Conservation (phyloP, 495 filamentous ascomycete genomes). For the Trichoderma reesei region DNA sequence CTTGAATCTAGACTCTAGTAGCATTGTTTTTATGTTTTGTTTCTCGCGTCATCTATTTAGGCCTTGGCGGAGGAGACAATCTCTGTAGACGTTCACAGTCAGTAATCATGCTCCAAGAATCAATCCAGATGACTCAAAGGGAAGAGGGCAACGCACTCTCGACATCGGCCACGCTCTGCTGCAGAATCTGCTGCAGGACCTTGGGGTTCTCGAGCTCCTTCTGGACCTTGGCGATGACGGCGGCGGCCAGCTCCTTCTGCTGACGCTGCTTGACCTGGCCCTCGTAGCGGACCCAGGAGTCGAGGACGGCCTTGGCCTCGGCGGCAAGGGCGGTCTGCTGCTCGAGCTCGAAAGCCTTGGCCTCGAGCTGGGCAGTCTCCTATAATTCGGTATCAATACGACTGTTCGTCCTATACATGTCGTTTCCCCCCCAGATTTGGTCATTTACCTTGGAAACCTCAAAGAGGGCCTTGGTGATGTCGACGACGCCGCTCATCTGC, state of each 20-base stretch:
- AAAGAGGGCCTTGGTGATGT: conserved; percentile 93
- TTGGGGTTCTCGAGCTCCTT: conserved; percentile 97
- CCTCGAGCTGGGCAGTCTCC: conserved; percentile 95
- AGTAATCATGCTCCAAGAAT: too few relatives aligned
- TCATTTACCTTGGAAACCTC: conserved; percentile 82
- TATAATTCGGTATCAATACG: conserved; percentile 29
- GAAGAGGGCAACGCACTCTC: conserved; percentile 67
- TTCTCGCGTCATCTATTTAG: conserved; percentile 33
- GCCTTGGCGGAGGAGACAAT: conserved; percentile 43
- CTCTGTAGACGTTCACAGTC: conserved; percentile 23
- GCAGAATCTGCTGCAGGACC: conserved; percentile 85
- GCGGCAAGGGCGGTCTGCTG: conserved; percentile 79
- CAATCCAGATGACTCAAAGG: too few relatives aligned
- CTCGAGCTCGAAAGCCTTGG: conserved; percentile 92
- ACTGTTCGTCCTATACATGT: background rate
- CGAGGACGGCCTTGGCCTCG: conserved; percentile 90
- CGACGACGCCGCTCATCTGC: conserved; percentile 86
- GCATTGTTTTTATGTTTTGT: too few relatives aligned
- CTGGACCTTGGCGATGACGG: conserved; percentile 87
- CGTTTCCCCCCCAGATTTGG: background rate
- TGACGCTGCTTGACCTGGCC: conserved; percentile 95
- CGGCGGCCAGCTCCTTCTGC: conserved; percentile 89
- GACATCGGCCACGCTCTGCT: conserved; percentile 89
- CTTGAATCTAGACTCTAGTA: conserved; percentile 30
- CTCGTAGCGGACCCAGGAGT: conserved; percentile 98